Evolutionary conservation across 208 protist genomes (phyloP), one percentile per base, ranked within the genome.

Genomic region (Acanthamoeba culbertsoni): DNA sequence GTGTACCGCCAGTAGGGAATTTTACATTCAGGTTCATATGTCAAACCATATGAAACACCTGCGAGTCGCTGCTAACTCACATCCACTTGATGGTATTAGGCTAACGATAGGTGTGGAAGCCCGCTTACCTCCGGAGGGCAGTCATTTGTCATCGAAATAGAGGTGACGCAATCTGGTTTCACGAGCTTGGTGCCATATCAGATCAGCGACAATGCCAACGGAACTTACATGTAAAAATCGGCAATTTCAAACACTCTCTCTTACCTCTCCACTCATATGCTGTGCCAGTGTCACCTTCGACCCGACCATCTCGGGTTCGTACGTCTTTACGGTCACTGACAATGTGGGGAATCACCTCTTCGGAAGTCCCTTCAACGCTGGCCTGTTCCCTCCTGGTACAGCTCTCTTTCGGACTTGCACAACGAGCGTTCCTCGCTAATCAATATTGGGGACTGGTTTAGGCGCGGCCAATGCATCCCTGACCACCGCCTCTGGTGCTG

Each of bases 161-260:
- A 2, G 0, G 73, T 84, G 2, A 31, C 73, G n/a, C 26, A 18
- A 23, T 26, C 20, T 28, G 73, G 73, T 20, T 26, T n/a, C n/a
- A 33, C 20, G 45, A 31, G 26, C 4, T 0, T 7, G 14, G 73
- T 84, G 73, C 26, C 73, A 26, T 73, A 43, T 43, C 16, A 43
- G 23, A 37, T 91, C n/a, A 12, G 31, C n/a, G 84, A 91, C 37
- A 91, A 91, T 33, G 0, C 16, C 40, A 91, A 91, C n/a, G 84
- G 84, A 23, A 91, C 84, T n/a, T 91, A 91, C 31, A 71, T 48
- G 84, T 73, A 91, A 8, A 16, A 48, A 45, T 16, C 43, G 33
- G n/a, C 48, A 23, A 6, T 28, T 86, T 16, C n/a, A 46, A 6
- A n/a, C 10, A 23, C 53, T n/a, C n/a, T 33, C 26, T 42, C n/a